Conservation (phyloP, 2,329 filamentous ascomycete species). For the Mariannaea elegans region DNA sequence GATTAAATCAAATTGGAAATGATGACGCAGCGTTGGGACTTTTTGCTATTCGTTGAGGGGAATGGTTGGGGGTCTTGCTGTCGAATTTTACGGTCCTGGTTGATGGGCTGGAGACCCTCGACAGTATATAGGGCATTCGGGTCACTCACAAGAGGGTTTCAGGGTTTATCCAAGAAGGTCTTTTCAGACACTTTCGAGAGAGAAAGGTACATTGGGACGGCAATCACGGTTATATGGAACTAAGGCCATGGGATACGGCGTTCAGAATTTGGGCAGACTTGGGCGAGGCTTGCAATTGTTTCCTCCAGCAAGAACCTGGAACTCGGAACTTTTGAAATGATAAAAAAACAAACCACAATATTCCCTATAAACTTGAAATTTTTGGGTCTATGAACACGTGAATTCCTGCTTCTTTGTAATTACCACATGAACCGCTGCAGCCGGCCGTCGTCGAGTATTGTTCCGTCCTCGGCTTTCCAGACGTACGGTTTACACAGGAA, state of each 20-base stretch:
- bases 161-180: not conserved
- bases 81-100: not conserved
- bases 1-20: not conserved
- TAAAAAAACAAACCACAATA: conserved; percentile 27
- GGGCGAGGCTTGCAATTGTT: conserved; percentile 2
- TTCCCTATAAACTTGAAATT: not conserved
- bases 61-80: not conserved
- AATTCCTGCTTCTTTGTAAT: not conserved
- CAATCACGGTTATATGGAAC: not conserved
- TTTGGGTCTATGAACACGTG: not conserved
- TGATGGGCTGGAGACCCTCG: conserved; percentile 2
- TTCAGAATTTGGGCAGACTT: conserved; percentile 6
- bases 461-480: conserved; percentile 67
- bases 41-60: not conserved
- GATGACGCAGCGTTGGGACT: conserved; percentile 1
- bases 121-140: conserved; percentile 16
- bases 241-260: conserved; percentile 15
- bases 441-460: conserved; percentile 61
- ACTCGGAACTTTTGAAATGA: conserved; percentile 19
- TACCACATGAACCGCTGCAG: conserved; percentile 87
- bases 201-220: conserved; percentile 7
- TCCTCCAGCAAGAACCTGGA: conserved; percentile 12
- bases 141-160: conserved; percentile 10
- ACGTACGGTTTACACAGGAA: conserved; percentile 75
- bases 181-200: not conserved